phyloP scores from a whole-genome alignment of 768 basidiomycete genomes.

The Suillus ampliporus region DNA sequence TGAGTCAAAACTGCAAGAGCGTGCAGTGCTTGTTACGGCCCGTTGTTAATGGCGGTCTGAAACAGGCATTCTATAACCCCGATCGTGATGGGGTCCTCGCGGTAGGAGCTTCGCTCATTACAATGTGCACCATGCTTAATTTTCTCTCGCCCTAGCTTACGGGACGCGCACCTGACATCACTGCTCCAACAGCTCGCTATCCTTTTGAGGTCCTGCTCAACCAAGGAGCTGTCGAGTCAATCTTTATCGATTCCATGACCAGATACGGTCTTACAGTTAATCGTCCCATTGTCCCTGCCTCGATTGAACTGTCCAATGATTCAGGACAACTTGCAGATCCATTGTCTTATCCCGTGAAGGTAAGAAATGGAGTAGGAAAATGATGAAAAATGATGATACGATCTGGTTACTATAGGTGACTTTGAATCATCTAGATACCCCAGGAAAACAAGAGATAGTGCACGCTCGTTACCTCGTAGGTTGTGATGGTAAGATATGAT shows the following conservation, averaged over 20 bases:
- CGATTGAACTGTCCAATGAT: conserved; percentile 41
- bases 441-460: conserved; percentile 42
- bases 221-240: conserved; percentile 46
- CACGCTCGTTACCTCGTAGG: conserved; percentile 43
- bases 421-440: conserved; percentile 28
- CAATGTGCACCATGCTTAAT: not conserved
- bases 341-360: conserved; percentile 38
- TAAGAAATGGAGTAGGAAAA: conserved; percentile 3
- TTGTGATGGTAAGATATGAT: conserved; percentile 35
- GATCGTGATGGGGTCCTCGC: conserved; percentile 61
- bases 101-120: conserved; percentile 40
- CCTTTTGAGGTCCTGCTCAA: conserved; percentile 67
- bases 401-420: conserved; percentile 4
- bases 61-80: conserved; percentile 79
- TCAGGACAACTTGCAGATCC: conserved; percentile 39
- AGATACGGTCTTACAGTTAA: conserved; percentile 38
- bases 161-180: conserved; percentile 66
- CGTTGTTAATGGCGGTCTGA: not conserved
- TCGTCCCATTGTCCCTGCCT: conserved; percentile 35
- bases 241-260: conserved; percentile 48
- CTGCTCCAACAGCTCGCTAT: conserved; percentile 65
- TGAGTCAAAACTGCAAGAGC: conserved; percentile 37
- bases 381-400: not conserved
- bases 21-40: not conserved
- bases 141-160: conserved; percentile 49